Base-by-base conservation (phyloP, 257 asterid genomes). In the Linderniella brevidens region DNA sequence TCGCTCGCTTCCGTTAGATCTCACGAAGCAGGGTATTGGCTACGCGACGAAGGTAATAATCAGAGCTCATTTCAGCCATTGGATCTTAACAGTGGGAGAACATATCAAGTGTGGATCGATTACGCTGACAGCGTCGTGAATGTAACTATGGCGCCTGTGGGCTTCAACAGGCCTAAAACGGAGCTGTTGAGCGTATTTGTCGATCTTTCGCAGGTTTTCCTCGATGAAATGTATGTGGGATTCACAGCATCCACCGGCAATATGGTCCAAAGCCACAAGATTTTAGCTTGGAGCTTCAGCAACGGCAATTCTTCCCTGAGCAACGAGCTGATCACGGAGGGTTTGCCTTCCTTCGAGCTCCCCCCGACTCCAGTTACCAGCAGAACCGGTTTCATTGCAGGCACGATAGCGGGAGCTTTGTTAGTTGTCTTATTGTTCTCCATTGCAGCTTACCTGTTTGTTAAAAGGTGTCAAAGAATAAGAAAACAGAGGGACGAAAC, bases 51-150 rank as follows among this genome's bases (percentile, higher is more conserved):
- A 2, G 32, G 32, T 25, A 25, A 25, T 37, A 70, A 50, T 13
- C 47, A 35, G 19, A 54, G 40, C 6, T 54, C 80, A 1, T 79
- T 83, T 48, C 14, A 62, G 50, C 57, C 18, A 5, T 49, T 75
- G 50, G 58, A 57, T 52, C 74, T 80, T 8, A 75, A 73, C 12
- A 56, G 64, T 52, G 95, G 95, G 13, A 67, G 55, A 53, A 77
- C 62, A 32, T 75, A 75, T 38, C 95, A 77, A 42, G 92, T 78
- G 14, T 84, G 93, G 95, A 64, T 84, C 50, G 93, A 84, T 55
- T 84, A 63, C 59, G 70, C 47, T 9, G 78, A 73, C 29, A 53
- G 57, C 32, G 42, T 25, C 13, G 57, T 80, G 3, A 84, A 78
- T 48, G 82, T 80, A 0, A 80, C 95, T 17, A 66, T 80, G 79